Conservation (phyloP, 78 protist genomes). For the Dictyostelium capitatum region DNA sequence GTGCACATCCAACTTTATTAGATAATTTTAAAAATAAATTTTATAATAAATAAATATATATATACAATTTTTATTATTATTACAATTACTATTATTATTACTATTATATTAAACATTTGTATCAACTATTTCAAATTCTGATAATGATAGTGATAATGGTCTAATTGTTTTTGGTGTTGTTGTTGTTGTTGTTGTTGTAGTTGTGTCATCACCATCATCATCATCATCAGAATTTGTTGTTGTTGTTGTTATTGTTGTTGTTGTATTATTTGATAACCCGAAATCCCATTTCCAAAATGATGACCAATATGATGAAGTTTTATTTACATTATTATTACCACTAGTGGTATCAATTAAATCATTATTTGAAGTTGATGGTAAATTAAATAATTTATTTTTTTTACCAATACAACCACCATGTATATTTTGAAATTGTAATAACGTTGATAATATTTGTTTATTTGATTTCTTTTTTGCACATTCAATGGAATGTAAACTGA, state of each 20-base stretch:
- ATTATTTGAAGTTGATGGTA: neutral
- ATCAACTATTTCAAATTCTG: conserved; percentile 6
- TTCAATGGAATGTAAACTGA: neutral
- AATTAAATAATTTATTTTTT: neutral
- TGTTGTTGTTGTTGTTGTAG: neutral
- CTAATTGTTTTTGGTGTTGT: neutral
- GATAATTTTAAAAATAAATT: no score
- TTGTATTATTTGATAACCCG: neutral
- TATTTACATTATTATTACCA: neutral
- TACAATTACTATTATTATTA: no score
- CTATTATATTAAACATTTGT: no score
- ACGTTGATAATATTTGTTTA: neutral
- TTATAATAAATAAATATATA: no score
- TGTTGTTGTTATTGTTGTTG: no score
- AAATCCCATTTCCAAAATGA: neutral
- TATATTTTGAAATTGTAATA: neutral
- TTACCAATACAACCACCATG: conserved; percentile 10
- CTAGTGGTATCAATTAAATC: neutral
- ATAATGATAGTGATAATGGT: neutral
- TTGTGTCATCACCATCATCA: neutral
- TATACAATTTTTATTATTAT: no score
- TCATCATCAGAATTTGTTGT: neutral
- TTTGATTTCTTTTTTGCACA: neutral
- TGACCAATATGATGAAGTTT: neutral
- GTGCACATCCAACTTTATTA: no score